Conservation (phyloP, 164 flowering plant species). For the Liquidambar formosana region DNA sequence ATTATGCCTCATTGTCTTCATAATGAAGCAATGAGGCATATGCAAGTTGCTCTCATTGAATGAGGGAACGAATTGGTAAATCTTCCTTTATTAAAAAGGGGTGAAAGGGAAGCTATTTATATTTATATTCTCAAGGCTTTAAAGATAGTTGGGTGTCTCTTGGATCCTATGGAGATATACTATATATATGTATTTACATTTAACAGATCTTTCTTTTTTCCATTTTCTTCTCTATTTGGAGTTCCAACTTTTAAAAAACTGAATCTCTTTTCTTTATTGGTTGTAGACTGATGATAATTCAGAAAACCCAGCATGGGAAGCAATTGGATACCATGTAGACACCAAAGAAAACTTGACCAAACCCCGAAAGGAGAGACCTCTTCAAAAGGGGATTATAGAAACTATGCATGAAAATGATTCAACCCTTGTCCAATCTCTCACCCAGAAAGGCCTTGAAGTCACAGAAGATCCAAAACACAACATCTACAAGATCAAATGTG, state of each 20-base stretch:
- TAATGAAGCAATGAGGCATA: too few relatives aligned
- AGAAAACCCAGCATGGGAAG: conserved; percentile 58
- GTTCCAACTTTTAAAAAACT: background rate
- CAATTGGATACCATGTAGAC: conserved; percentile 56
- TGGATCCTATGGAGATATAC: too few relatives aligned
- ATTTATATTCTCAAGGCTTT: too few relatives aligned
- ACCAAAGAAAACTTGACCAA: conserved; percentile 18
- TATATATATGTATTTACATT: too few relatives aligned
- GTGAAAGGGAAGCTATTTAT: too few relatives aligned
- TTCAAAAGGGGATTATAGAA: conserved; percentile 57
- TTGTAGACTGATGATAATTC: conserved; percentile 52
- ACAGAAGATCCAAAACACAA: conserved; percentile 28
- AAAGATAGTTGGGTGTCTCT: too few relatives aligned
- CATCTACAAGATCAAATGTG: conserved; percentile 51
- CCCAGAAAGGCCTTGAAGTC: conserved; percentile 46
- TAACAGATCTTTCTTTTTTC: too few relatives aligned
- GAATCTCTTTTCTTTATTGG: background rate
- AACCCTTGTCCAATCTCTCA: conserved; percentile 40
- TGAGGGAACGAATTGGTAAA: too few relatives aligned
- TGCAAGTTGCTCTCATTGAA: too few relatives aligned
- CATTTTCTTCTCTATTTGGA: background rate
- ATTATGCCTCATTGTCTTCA: too few relatives aligned
- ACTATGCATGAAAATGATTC: conserved; percentile 39
- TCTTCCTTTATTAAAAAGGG: too few relatives aligned
- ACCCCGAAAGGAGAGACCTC: conserved; percentile 39